A percentile compares a stretch with the other conserved stretches of the same genome.
These are phyloP conservation scores for Coniochaeta hoffmannii DNA, from an alignment of 2,329 filamentous ascomycete species.

Conservation along the genomic window DNA sequence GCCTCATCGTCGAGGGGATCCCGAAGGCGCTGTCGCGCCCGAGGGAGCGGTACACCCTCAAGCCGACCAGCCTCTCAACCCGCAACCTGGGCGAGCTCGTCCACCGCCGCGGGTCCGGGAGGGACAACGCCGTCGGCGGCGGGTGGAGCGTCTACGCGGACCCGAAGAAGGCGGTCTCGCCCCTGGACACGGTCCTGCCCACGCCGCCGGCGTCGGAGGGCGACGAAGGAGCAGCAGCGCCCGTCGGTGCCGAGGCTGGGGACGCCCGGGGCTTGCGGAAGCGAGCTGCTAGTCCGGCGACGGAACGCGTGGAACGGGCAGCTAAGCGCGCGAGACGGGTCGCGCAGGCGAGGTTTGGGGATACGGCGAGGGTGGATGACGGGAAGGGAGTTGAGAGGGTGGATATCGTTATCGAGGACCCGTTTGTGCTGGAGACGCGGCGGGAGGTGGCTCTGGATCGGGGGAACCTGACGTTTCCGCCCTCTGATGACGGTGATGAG, in stretches of 20 bases:
- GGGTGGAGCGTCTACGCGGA: conserved; percentile 76
- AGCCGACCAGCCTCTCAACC: conserved; percentile 60
- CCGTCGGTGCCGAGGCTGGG: conserved; percentile 6
- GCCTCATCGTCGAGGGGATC: conserved; percentile 68
- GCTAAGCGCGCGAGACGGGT: conserved; percentile 53
- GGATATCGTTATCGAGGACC: conserved; percentile 52
- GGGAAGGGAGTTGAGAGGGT: conserved; percentile 55
- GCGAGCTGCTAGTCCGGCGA: conserved; percentile 14
- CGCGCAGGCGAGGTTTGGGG: conserved; percentile 65
- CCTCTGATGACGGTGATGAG: conserved; percentile 8
- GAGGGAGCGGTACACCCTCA: conserved; percentile 62
- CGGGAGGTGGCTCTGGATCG: conserved; percentile 10
- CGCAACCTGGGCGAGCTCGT: conserved; percentile 65
- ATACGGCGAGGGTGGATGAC: conserved; percentile 45
- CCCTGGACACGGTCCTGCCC: conserved; percentile 44
- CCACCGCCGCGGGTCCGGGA: conserved; percentile 59
- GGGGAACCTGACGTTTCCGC: neutral
- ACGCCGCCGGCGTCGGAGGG: conserved; percentile 37
- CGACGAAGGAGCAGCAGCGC: conserved; percentile 15
- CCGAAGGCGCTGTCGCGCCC: conserved; percentile 76
- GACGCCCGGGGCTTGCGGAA: conserved; percentile 8
- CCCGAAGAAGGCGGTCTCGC: conserved; percentile 45
- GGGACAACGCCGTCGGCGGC: conserved; percentile 64
- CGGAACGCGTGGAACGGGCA: conserved; percentile 24
- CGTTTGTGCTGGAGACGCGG: conserved; percentile 26